These are phyloP conservation scores for Cladosporium sp. DNA, from an alignment of 2,329 filamentous ascomycete genomes.

Conservation along the genomic window DNA sequence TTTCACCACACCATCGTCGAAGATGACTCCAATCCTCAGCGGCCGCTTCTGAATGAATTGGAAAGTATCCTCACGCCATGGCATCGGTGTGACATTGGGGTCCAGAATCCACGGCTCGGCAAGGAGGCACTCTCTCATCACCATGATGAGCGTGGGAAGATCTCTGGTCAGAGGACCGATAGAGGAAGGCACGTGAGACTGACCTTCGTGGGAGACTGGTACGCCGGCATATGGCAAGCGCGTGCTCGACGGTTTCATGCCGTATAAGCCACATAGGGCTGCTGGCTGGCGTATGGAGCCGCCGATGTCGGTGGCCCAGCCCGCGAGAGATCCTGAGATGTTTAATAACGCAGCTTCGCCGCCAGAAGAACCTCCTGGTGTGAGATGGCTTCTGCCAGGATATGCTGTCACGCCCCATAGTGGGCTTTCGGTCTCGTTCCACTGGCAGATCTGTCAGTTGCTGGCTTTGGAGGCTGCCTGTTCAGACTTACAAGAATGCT, in stretches of 20 bases:
- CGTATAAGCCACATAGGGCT: slow-evolving; percentile 50
- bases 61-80: slow-evolving; percentile 41
- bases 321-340: slow-evolving; percentile 37
- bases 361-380: slow-evolving; percentile 55
- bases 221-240: slow-evolving; percentile 60
- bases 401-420: slow-evolving; percentile 45
- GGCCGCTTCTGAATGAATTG: not conserved
- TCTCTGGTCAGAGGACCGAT: slow-evolving; percentile 59
- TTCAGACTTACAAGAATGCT: not conserved
- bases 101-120: slow-evolving; percentile 45
- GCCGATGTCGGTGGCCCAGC: slow-evolving; percentile 55
- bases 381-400: slow-evolving; percentile 48
- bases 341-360: slow-evolving; percentile 57
- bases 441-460: slow-evolving; percentile 36
- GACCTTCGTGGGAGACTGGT: slow-evolving; percentile 62
- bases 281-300: slow-evolving; percentile 54
- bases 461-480: slow-evolving; percentile 33
- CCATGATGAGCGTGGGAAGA: slow-evolving; percentile 33
- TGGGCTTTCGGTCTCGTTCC: slow-evolving; percentile 56
- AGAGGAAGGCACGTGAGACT: slow-evolving; percentile 64
- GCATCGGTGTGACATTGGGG: slow-evolving; percentile 42
- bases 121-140: slow-evolving; percentile 48
- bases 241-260: slow-evolving; percentile 55
- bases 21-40: slow-evolving; percentile 26
- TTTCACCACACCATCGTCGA: slow-evolving; percentile 29